Evolutionary conservation across 1,139 yeast genomes (phyloP), one percentile per base, ranked within the genome.

Genomic region (Candida buenavistaensis): DNA sequence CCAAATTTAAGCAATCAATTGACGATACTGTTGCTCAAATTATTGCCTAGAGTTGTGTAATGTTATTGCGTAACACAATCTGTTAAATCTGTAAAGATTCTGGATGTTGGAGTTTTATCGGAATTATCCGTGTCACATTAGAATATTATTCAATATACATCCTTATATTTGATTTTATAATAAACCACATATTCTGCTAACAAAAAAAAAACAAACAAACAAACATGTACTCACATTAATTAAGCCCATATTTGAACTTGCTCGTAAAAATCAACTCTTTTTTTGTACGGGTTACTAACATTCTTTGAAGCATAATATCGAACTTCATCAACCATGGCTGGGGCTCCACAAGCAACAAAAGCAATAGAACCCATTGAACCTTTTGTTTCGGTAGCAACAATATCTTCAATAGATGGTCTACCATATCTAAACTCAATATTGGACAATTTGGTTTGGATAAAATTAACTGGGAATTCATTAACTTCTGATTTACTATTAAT

Each of bases 281-380:
- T 60, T 3, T 46, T 48, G 2, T 51, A 46, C 2, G 53, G 37
- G 16, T 52, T 47, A 28, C 57, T 55, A 9, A 63, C 38, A 29
- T 55, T 44, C 8, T 52, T 38, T 12, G 63, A 64, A 10, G 64
- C 63, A 13, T 50, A 37, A 28, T 58, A 50, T 35, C 82, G 57
- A 26, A 75, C 42, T 19, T 64, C 67, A 46, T 77, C 82, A 37
- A 75, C 78, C 73, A 76, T 65, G 5, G 48, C 38, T n/a, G 77
- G 72, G 36, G 75, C 78, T 2, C 82, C 82, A 58, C 83, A 77
- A 4, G 73, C 54, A 3, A 72, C 58, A 34, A 75, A 64, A 0
- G 73, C 73, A 25, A 64, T 52, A 2, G 72, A 59, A 3, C 66
- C 68, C 2, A 39, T 32, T 4, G 64, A 52, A 27, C 58, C 62